Conservation (phyloP, 495 filamentous ascomycete genomes). For the Delitschia confertaspora region DNA sequence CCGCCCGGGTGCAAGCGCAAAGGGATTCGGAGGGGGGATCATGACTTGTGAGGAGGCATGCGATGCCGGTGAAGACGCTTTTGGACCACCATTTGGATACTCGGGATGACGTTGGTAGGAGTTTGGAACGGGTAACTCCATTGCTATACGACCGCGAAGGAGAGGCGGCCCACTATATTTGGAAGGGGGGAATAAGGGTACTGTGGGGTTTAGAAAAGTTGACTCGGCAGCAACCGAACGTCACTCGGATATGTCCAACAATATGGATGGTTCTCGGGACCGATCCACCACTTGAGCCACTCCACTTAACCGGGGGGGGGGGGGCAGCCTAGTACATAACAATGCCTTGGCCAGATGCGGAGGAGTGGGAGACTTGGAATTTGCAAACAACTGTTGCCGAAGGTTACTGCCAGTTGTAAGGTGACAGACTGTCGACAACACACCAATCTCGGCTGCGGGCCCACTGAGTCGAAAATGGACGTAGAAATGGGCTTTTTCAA, state of each 20-base stretch:
- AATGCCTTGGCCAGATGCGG: slow-evolving; percentile 2
- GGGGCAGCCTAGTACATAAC: slow-evolving; percentile 13
- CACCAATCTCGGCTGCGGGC: no score
- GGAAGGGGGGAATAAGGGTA: slow-evolving; percentile 17
- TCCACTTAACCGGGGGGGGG: no score
- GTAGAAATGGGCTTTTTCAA: no score
- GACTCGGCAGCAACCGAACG: slow-evolving; percentile 26
- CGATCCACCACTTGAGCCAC: slow-evolving; percentile 13
- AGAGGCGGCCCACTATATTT: slow-evolving; percentile 8
- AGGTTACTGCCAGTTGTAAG: slow-evolving; percentile 13
- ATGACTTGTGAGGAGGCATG: slow-evolving; percentile 17
- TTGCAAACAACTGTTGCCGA: slow-evolving; percentile 3
- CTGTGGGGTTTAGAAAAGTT: slow-evolving; percentile 18
- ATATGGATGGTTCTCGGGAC: slow-evolving; percentile 19
- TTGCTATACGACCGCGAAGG: slow-evolving; percentile 3
- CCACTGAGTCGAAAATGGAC: no score
- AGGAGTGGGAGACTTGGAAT: slow-evolving; percentile 4
- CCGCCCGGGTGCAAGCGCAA: slow-evolving; percentile 17
- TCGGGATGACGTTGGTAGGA: slow-evolving; percentile 17
- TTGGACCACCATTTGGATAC: not conserved
- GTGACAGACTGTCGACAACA: no score
- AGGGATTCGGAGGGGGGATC: slow-evolving; percentile 19
- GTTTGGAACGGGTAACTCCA: slow-evolving; percentile 15
- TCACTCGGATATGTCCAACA: slow-evolving; percentile 24
- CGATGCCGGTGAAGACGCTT: slow-evolving; percentile 15